Evolutionary conservation across 495 filamentous ascomycete genomes (phyloP).

Genomic region (Daldinia loculata): DNA sequence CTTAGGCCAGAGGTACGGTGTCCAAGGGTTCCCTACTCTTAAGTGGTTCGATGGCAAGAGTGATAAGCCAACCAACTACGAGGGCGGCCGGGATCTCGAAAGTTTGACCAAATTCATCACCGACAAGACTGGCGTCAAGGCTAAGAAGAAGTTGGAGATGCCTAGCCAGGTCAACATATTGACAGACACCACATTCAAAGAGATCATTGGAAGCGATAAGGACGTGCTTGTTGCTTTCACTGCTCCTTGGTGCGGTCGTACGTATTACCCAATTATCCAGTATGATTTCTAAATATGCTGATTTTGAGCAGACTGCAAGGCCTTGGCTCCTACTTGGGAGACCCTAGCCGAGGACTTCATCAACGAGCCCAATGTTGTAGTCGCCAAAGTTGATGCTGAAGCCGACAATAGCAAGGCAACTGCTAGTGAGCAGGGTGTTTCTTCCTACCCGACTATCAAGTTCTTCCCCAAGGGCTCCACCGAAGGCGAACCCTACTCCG

Average conservation of each 20-base stretch:
- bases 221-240: slow-evolving; percentile 96
- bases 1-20: slow-evolving; percentile 82
- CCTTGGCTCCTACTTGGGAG: slow-evolving; percentile 90
- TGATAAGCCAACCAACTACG: slow-evolving; percentile 85
- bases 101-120: slow-evolving; percentile 80
- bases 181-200: slow-evolving; percentile 80
- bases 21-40: slow-evolving; percentile 94
- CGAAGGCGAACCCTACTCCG: slow-evolving; percentile 74
- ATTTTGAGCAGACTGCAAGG: slow-evolving; percentile 85
- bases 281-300: slow-evolving; percentile 35
- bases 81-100: slow-evolving; percentile 86
- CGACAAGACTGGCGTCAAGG: slow-evolving; percentile 86
- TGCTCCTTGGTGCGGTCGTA: slow-evolving; percentile 96
- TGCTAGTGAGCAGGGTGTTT: slow-evolving; percentile 79
- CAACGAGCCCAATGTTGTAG: slow-evolving; percentile 76
- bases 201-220: slow-evolving; percentile 82
- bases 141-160: slow-evolving; percentile 71
- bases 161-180: slow-evolving; percentile 81
- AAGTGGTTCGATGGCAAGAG: slow-evolving; percentile 99
- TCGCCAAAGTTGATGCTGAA: slow-evolving; percentile 96
- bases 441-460: slow-evolving; percentile 95
- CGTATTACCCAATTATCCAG: slow-evolving; percentile 51
- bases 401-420: slow-evolving; percentile 81
- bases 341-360: slow-evolving; percentile 82
- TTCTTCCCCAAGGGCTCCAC: slow-evolving; percentile 93